Conservation (phyloP, 1,139 yeast species). For the Candida smagusa region DNA sequence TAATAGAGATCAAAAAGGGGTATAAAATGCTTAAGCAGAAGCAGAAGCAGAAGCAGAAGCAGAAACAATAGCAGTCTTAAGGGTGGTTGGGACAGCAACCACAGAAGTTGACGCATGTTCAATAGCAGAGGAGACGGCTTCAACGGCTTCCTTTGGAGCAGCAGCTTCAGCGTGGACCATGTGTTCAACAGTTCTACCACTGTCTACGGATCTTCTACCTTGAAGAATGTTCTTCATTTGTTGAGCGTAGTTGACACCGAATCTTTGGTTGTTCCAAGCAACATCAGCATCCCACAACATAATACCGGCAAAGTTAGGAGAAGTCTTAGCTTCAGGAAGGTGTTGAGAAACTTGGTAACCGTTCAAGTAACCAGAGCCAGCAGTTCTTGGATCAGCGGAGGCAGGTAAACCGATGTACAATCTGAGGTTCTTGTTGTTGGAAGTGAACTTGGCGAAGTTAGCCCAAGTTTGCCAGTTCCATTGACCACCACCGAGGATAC, state of each 20-base stretch:
- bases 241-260: slow-evolving; percentile 11
- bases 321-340: slow-evolving; percentile 14
- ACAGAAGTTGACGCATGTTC: no score
- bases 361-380: neutral
- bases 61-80: no score
- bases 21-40: no score
- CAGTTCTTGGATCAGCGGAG: slow-evolving; percentile 1
- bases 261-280: slow-evolving; percentile 6
- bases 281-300: slow-evolving; percentile 4
- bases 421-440: slow-evolving; percentile 14
- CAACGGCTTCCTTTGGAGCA: neutral
- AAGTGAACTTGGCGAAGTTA: slow-evolving; percentile 10
- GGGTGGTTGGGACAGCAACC: no score
- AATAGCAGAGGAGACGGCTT: no score
- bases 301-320: slow-evolving; percentile 12
- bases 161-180: neutral
- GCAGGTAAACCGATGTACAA: slow-evolving; percentile 17
- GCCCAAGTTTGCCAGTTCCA: slow-evolving; percentile 18
- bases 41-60: no score
- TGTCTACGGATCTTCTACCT: neutral
- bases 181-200: neutral
- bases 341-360: slow-evolving; percentile 2
- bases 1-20: no score
- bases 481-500: slow-evolving; percentile 10
- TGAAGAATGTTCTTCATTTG: slow-evolving; percentile 9